Evolutionary conservation across 345 rosid genomes (phyloP), one percentile per base, ranked within the genome.

Genomic region (Dipteronia dyeriana): DNA sequence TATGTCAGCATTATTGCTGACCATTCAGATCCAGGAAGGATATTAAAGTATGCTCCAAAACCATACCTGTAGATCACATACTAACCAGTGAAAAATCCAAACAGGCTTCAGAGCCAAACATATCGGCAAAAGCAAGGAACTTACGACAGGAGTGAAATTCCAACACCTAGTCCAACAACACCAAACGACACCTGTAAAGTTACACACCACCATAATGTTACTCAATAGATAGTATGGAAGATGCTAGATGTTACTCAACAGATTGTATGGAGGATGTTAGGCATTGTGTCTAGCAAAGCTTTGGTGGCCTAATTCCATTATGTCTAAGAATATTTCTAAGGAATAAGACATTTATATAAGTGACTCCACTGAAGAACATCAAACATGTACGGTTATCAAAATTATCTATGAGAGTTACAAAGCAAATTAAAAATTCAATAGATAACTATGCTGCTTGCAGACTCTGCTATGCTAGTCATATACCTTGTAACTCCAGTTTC

Each of bases 1-100:
- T 96, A 96, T 1, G 99, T 96, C 31, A 96, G 84, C 98, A 94
- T 92, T 61, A 96, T 23, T 2, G 97, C 99, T 0, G 99, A 94
- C 99, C 99, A 96, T 76, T 96, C 99, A 25, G 99, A 89, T 78
- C 99, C 98, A 2, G 99, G 97, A 41, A 96, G 90, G 82, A 96
- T 84, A 76, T 88, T 96, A 73, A 96, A 96, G 75, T 96, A 96
- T 0, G 99, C 99, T 17, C 98, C 97, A 75, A 96, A 94, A 74
- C 98, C 99, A 53, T 94, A 92, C 81, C 99, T 96, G 83, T 67
- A 83, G 2, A 76, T 57, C n/a, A 11, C 38, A 79, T 51, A 71
- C 70, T 62, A 72, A 76, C 49, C 26, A 66, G 4, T 17, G 70
- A n/a, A 29, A 76, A 39, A 54, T 66, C 51, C 77, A 77, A 63